phyloP scores from a whole-genome alignment of 371 early-diverging fungal species.

The Mortierella sp. region DNA sequence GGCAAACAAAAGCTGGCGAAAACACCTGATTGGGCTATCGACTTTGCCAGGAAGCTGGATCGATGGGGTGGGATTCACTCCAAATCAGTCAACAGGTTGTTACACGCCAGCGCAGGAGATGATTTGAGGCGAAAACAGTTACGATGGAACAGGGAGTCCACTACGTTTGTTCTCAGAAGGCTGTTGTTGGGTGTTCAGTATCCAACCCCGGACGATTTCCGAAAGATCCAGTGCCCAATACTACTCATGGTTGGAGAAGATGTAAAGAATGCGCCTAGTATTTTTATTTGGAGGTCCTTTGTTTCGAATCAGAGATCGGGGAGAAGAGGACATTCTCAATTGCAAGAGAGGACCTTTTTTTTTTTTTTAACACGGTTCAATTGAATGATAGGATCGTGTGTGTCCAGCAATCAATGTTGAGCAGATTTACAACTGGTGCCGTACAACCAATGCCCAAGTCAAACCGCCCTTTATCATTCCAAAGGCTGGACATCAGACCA shows the following conservation, averaged over 20 bases:
- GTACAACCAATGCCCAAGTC: slow-evolving; percentile 12
- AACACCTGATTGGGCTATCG: slow-evolving; percentile 68
- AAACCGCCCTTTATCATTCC: slow-evolving; percentile 68
- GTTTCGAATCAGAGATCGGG: too few relatives aligned
- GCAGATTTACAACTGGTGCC: slow-evolving; percentile 38
- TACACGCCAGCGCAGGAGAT: slow-evolving; percentile 59
- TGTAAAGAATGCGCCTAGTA: slow-evolving; percentile 36
- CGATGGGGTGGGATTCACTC: slow-evolving; percentile 71
- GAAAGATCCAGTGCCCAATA: slow-evolving; percentile 63
- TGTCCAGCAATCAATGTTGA: slow-evolving; percentile 39
- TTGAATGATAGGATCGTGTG: slow-evolving; percentile 28
- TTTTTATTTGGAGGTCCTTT: too few relatives aligned
- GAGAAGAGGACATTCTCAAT: too few relatives aligned
- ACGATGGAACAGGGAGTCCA: slow-evolving; percentile 69
- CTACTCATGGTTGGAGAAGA: slow-evolving; percentile 70
- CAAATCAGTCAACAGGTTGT: slow-evolving; percentile 67
- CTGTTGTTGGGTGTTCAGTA: slow-evolving; percentile 62
- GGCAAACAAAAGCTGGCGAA: slow-evolving; percentile 54
- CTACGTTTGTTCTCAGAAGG: slow-evolving; percentile 65
- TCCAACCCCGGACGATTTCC: slow-evolving; percentile 58
- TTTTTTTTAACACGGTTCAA: neutral
- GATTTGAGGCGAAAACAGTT: slow-evolving; percentile 66
- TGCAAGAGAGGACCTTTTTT: too few relatives aligned
- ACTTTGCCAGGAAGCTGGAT: slow-evolving; percentile 66
- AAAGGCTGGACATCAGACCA: slow-evolving; percentile 72